Percentiles rank a stretch among this genome's conserved stretches.
These are phyloP conservation scores for Aquanectria penicillioides DNA, from an alignment of 2,329 filamentous ascomycete species.

Conservation along the genomic window DNA sequence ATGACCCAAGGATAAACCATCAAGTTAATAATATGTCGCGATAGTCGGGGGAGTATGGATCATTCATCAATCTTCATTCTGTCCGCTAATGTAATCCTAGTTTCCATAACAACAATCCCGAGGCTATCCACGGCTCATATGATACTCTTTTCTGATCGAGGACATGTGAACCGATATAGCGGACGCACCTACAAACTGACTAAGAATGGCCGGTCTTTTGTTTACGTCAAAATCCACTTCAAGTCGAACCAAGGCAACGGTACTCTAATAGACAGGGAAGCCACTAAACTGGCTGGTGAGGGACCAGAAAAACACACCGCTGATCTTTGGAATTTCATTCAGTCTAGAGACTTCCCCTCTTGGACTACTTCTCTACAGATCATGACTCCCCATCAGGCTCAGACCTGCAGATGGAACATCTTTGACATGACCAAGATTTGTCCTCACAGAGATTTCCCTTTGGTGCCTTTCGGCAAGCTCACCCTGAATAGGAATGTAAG, in stretches of 20 bases:
- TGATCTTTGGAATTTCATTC: constrained; percentile 58
- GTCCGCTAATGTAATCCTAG: neutral
- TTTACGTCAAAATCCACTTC: constrained; percentile 62
- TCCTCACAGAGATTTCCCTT: constrained; percentile 71
- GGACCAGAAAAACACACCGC: constrained; percentile 62
- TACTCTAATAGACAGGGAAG: constrained; percentile 54
- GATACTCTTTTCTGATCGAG: constrained; percentile 61
- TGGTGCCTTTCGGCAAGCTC: constrained; percentile 68
- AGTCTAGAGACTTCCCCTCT: constrained; percentile 67
- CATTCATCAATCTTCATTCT: too few species aligned
- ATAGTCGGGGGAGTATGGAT: constrained; percentile 51
- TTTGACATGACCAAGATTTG: constrained; percentile 78
- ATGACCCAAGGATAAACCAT: neutral
- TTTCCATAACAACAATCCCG: constrained; percentile 65
- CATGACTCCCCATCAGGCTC: constrained; percentile 69
- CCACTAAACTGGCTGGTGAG: constrained; percentile 46
- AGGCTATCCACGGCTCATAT: constrained; percentile 58
- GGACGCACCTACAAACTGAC: constrained; percentile 60
- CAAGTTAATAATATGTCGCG: neutral
- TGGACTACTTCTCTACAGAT: constrained; percentile 74
- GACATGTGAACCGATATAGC: constrained; percentile 57
- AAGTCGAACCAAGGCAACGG: constrained; percentile 58
- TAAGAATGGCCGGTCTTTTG: constrained; percentile 55
- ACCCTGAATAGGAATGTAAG: constrained; percentile 70
- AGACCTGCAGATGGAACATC: constrained; percentile 69